A percentile compares a stretch with the other conserved stretches of the same genome.
Evolutionary conservation across 352 stramenopile species (phyloP).

Genomic region (Globisporangium carolinianum): DNA sequence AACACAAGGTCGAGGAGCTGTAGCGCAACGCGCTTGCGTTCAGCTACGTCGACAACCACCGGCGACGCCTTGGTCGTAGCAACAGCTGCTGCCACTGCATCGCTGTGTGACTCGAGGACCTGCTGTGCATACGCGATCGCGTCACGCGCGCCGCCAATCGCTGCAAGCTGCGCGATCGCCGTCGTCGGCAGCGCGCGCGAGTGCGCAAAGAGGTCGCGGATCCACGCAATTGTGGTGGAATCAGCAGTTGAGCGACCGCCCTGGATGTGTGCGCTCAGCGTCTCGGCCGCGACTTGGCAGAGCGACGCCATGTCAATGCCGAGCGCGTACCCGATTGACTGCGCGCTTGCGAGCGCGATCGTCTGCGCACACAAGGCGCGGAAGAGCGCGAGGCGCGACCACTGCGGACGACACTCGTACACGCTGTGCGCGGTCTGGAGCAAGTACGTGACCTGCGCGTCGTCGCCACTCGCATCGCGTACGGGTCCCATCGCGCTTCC

Average conservation of each 20-base stretch:
- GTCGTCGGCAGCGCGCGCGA: constrained; percentile 63
- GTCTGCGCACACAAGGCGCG: constrained; percentile 48
- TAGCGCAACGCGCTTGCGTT: constrained; percentile 44
- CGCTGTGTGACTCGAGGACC: constrained; percentile 21
- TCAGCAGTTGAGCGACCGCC: constrained; percentile 20
- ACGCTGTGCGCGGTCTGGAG: constrained; percentile 76
- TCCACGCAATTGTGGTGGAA: constrained; percentile 37
- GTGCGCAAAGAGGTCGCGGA: constrained; percentile 68
- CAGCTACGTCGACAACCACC: constrained; percentile 23
- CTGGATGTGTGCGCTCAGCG: constrained; percentile 42
- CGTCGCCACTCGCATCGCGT: constrained; percentile 7
- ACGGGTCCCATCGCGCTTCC: no score
- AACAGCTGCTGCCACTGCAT: not conserved
- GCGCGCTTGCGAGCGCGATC: constrained; percentile 56
- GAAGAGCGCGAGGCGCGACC: constrained; percentile 77
- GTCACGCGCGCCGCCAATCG: constrained; percentile 36
- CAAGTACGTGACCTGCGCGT: constrained; percentile 73
- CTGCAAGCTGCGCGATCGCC: constrained; percentile 59
- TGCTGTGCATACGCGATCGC: constrained; percentile 60
- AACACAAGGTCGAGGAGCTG: constrained; percentile 53
- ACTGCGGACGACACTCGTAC: constrained; percentile 83
- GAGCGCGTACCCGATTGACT: constrained; percentile 82
- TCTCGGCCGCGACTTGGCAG: constrained; percentile 79
- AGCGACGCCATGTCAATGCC: constrained; percentile 85
- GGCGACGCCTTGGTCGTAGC: not conserved